phyloP scores from a whole-genome alignment of 345 rosid genomes.

The Populus nigra region DNA sequence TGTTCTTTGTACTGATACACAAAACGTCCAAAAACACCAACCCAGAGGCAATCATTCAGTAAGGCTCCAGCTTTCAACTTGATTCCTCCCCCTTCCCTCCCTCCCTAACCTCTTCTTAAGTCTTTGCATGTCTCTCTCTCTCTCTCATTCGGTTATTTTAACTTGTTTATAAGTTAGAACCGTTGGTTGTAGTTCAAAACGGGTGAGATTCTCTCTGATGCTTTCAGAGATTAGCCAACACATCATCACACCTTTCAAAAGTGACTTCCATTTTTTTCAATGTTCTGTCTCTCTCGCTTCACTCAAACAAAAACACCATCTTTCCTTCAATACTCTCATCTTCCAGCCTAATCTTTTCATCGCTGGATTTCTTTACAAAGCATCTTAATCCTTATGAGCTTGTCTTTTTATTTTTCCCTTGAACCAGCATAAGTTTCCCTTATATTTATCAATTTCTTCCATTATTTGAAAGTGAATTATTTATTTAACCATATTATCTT shows the following conservation, averaged over 20 bases:
- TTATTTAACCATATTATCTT: neutral
- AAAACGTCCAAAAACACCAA: neutral
- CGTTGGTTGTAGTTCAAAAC: constrained; percentile 10
- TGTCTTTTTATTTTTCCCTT: constrained; percentile 1
- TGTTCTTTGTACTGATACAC: constrained; percentile 27
- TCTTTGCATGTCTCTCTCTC: neutral
- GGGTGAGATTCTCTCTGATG: constrained; percentile 6
- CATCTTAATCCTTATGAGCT: constrained; percentile 8
- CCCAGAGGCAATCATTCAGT: neutral
- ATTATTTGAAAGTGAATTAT: neutral
- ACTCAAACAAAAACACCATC: constrained; percentile 37
- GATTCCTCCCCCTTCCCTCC: neutral
- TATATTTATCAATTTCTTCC: neutral
- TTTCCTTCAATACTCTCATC: constrained; percentile 17
- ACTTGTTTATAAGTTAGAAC: neutral
- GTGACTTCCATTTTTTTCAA: constrained; percentile 31
- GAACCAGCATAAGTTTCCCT: neutral
- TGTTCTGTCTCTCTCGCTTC: constrained; percentile 29
- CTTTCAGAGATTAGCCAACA: constrained; percentile 28
- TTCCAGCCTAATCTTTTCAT: constrained; percentile 23
- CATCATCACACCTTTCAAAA: constrained; percentile 39
- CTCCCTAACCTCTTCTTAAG: neutral
- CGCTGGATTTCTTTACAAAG: constrained; percentile 27
- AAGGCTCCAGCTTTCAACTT: constrained; percentile 6
- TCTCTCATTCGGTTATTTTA: neutral